Conservation (phyloP, 805 yeast genomes). For the Kodamaea neixiangensis region DNA sequence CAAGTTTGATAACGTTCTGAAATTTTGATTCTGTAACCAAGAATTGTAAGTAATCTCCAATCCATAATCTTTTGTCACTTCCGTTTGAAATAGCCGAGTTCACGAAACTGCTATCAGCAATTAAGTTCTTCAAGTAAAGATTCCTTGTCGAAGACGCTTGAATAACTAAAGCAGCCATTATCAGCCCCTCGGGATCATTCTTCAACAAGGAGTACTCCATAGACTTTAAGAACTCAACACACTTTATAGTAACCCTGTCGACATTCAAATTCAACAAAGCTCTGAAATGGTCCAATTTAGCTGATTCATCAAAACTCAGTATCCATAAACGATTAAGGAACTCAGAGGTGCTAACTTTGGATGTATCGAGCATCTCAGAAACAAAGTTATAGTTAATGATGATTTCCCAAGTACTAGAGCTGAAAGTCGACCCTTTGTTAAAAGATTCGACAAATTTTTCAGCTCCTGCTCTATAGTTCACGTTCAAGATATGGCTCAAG, state of each 20-base stretch:
- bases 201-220: neutral
- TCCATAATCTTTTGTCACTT: neutral
- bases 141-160: conserved; percentile 18
- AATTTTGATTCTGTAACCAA: neutral
- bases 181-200: neutral
- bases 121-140: conserved; percentile 19
- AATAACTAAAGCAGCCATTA: conserved; percentile 13
- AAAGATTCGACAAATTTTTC: conserved; percentile 28
- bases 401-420: conserved; percentile 31
- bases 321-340: conserved; percentile 26
- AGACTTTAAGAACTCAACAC: conserved; percentile 19
- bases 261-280: conserved; percentile 21
- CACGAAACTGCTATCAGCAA: conserved; percentile 14
- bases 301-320: conserved; percentile 16
- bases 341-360: conserved; percentile 17
- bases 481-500: conserved; percentile 29
- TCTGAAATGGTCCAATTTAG: conserved; percentile 13
- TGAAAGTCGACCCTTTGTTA: conserved; percentile 33
- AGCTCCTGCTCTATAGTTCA: conserved; percentile 28
- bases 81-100: neutral
- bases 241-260: conserved; percentile 29
- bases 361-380: conserved; percentile 20
- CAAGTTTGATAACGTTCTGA: conserved; percentile 10
- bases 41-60: neutral
- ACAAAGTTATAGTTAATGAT: conserved; percentile 32